These are phyloP conservation scores for Lanzia echinophila DNA, from an alignment of 2,329 filamentous ascomycete species.

Conservation along the genomic window DNA sequence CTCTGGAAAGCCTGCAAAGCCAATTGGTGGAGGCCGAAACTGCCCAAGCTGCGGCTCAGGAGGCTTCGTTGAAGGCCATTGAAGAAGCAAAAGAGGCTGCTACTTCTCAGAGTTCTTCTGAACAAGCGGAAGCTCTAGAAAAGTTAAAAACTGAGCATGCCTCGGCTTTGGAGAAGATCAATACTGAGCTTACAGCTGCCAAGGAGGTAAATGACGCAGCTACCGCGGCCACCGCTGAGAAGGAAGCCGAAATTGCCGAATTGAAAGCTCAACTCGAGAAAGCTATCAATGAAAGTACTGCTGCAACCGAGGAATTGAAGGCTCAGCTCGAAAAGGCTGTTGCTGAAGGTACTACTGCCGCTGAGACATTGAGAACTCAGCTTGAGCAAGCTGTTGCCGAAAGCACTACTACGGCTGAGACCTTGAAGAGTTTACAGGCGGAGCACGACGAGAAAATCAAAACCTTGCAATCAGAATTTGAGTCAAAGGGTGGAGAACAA, in stretches of 20 bases:
- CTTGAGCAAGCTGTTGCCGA: background rate
- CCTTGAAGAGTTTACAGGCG: constrained; percentile 41
- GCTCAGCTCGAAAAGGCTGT: background rate
- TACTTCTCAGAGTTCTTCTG: constrained; percentile 19
- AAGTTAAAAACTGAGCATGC: constrained; percentile 32
- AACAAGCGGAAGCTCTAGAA: constrained; percentile 37
- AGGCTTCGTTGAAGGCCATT: constrained; percentile 25
- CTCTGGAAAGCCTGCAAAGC: constrained; percentile 23
- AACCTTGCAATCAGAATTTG: constrained; percentile 47
- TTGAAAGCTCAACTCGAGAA: constrained; percentile 37
- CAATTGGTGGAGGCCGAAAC: constrained; percentile 25
- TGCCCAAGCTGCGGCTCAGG: constrained; percentile 17
- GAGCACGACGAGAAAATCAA: constrained; percentile 45
- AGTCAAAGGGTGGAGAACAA: constrained; percentile 23
- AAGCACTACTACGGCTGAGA: constrained; percentile 34
- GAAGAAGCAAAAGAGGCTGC: constrained; percentile 27
- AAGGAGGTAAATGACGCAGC: constrained; percentile 39
- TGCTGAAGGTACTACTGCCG: background rate
- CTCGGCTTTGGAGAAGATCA: constrained; percentile 21
- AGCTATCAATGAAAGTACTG: constrained; percentile 25
- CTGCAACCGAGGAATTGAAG: background rate
- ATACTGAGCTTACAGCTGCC: constrained; percentile 39
- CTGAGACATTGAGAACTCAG: background rate
- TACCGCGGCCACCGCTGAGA: constrained; percentile 29
- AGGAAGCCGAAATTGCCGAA: constrained; percentile 29